Conservation (phyloP, 495 filamentous ascomycete genomes). For the Penicillium robsamsonii region DNA sequence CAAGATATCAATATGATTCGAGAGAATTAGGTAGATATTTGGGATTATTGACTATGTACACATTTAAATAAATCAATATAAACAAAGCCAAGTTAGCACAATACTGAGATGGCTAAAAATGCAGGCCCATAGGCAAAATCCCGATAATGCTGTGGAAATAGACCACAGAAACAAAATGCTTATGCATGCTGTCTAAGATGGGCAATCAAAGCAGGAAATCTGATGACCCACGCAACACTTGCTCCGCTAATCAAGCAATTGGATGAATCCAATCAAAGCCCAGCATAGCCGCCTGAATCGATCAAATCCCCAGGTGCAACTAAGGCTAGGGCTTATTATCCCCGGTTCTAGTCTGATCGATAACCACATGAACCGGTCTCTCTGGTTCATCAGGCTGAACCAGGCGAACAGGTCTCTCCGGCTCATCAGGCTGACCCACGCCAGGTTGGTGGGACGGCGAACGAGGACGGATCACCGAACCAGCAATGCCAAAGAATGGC, state of each 20-base stretch:
- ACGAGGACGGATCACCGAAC: slow-evolving; percentile 38
- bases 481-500: slow-evolving; percentile 52
- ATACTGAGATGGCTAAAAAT: background rate
- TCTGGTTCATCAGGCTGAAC: slow-evolving; percentile 31
- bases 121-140: background rate
- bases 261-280: background rate
- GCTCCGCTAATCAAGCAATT: background rate
- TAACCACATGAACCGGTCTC: slow-evolving; percentile 33
- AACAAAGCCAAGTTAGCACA: background rate
- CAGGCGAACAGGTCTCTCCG: slow-evolving; percentile 36
- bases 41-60: background rate
- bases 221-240: background rate
- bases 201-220: background rate
- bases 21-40: background rate
- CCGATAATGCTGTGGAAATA: background rate
- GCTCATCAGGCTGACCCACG: slow-evolving; percentile 30
- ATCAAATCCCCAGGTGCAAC: background rate
- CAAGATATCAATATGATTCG: too few species aligned
- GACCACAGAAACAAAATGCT: background rate
- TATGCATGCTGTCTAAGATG: background rate
- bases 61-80: background rate
- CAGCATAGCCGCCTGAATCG: background rate
- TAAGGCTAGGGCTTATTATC: background rate
- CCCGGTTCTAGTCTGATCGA: slow-evolving; percentile 7
- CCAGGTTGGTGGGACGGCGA: slow-evolving; percentile 26